Conservation (phyloP, 306 rosid species). For the Pyrus pyrifolia region DNA sequence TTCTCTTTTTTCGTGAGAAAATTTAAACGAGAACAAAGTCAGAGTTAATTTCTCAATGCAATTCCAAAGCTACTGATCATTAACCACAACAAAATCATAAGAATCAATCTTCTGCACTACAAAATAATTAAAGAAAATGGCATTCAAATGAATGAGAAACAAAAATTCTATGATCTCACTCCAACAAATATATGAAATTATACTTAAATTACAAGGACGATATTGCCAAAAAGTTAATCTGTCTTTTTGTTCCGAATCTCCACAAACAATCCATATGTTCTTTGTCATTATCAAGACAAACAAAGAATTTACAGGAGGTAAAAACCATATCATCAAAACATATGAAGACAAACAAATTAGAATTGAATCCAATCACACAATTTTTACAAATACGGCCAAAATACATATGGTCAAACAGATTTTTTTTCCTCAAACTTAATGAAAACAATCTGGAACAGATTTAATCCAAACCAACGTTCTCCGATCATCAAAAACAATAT, state of each 20-base stretch:
- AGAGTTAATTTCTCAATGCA: background rate
- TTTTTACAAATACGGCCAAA: background rate
- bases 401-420: background rate
- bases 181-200: background rate
- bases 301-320: background rate
- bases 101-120: background rate
- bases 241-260: slow-evolving; percentile 12
- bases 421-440: background rate
- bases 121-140: background rate
- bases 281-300: slow-evolving; percentile 2
- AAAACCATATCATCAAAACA: background rate
- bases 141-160: background rate
- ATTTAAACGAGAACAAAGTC: background rate
- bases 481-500: background rate
- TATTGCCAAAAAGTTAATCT: background rate
- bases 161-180: background rate
- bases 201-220: background rate
- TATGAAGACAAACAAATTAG: background rate
- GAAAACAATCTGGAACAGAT: background rate
- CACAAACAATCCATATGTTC: background rate
- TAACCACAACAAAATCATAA: background rate
- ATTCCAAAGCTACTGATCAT: background rate
- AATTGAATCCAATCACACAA: background rate
- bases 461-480: background rate
- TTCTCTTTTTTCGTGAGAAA: background rate